phyloP scores from a whole-genome alignment of 2,329 filamentous ascomycete species.

The Colletotrichum ledebouriae region DNA sequence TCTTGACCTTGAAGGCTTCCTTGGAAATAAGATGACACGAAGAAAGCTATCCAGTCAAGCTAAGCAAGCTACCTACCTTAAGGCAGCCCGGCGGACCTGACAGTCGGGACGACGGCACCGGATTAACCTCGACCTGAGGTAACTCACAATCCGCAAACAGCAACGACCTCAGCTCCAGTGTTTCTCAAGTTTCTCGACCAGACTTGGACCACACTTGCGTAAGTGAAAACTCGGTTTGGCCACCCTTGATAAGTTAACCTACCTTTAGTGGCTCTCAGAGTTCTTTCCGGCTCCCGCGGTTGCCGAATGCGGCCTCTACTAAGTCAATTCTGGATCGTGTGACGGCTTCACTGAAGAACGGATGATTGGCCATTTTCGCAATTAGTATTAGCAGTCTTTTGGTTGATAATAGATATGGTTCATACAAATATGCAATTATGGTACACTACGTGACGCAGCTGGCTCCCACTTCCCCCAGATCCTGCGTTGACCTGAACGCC shows the following conservation, averaged over 20 bases:
- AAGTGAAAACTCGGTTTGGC: conserved; percentile 9
- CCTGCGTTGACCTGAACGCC: not conserved
- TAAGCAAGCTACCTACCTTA: not conserved
- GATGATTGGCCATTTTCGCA: not conserved
- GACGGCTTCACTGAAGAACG: not conserved
- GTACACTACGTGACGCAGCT: conserved; percentile 19
- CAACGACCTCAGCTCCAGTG: not conserved
- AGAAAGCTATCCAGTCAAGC: too few species aligned
- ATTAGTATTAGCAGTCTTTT: conserved; percentile 2
- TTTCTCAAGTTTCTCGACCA: not conserved
- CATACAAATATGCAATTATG: not conserved
- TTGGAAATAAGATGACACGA: too few species aligned
- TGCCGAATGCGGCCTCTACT: conserved; percentile 20
- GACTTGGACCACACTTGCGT: conserved; percentile 20
- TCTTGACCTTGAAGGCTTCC: too few species aligned
- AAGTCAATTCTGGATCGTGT: not conserved
- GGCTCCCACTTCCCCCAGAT: not conserved
- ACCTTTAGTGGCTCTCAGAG: not conserved
- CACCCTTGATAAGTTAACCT: not conserved
- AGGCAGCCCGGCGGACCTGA: conserved; percentile 7
- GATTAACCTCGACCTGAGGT: not conserved
- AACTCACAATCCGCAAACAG: conserved; percentile 23
- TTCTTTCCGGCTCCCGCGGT: not conserved
- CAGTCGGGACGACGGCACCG: conserved; percentile 20
- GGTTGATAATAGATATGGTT: not conserved